phyloP scores from a whole-genome alignment of 2,329 filamentous ascomycete species.

The Pseudocercospora ulei region DNA sequence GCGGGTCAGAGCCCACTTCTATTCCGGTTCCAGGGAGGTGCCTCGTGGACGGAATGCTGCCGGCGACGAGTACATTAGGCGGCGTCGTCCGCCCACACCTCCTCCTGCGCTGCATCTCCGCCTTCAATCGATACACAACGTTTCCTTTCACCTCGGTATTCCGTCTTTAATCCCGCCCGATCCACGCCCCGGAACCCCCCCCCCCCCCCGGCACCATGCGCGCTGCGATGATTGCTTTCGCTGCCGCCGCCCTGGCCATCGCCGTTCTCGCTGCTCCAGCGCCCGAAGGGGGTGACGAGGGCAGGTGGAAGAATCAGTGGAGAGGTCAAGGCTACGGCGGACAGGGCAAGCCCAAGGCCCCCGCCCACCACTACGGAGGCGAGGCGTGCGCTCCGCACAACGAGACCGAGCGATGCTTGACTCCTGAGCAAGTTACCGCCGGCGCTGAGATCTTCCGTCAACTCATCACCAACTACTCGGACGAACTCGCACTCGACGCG shows the following conservation, averaged over 20 bases:
- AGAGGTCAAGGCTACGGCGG: conserved; percentile 20
- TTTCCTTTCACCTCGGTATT: conserved; percentile 11
- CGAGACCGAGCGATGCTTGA: conserved; percentile 21
- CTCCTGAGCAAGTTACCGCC: conserved; percentile 21
- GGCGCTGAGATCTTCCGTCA: conserved; percentile 29
- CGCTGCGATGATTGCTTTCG: conserved; percentile 21
- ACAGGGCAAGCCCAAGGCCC: conserved; percentile 19
- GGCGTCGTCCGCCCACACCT: conserved; percentile 7
- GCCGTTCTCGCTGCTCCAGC: conserved; percentile 20
- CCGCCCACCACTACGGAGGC: no score
- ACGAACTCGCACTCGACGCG: conserved; percentile 25
- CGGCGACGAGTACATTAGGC: conserved; percentile 9
- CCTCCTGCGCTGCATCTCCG: conserved; percentile 5
- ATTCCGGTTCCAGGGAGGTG: conserved; percentile 10
- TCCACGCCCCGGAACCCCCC: conserved; percentile 6
- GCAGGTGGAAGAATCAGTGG: conserved; percentile 15
- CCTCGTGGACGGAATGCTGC: conserved; percentile 6
- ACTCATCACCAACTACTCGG: conserved; percentile 30
- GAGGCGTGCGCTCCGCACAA: neutral
- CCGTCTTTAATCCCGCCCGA: conserved; percentile 1
- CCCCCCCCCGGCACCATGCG: conserved; percentile 20
- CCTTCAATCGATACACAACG: conserved; percentile 10
- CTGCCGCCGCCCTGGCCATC: conserved; percentile 19
- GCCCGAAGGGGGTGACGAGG: conserved; percentile 13
- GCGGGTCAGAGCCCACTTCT: conserved; percentile 14